Percentiles rank a stretch among this genome's conserved stretches.
These are phyloP conservation scores for Aspergillus unguis DNA, from an alignment of 2,329 filamentous ascomycete genomes.

Conservation along the genomic window DNA sequence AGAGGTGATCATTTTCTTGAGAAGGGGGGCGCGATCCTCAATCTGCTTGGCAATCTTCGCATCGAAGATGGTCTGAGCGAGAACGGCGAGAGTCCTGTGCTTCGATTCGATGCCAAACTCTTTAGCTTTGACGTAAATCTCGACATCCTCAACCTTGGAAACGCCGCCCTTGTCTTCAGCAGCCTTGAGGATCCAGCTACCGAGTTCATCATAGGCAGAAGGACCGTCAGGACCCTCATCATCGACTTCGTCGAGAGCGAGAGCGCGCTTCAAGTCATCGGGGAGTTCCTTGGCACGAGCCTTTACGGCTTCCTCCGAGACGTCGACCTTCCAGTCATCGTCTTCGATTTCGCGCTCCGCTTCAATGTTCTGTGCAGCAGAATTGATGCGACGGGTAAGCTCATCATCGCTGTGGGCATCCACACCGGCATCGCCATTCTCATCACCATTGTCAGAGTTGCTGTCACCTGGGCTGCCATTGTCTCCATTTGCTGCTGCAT, in stretches of 20 bases:
- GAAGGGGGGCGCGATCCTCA: conserved; percentile 73
- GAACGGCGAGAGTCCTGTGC: conserved; percentile 86
- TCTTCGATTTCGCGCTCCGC: conserved; percentile 69
- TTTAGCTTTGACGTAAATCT: conserved; percentile 95
- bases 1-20: conserved; percentile 88
- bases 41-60: conserved; percentile 88
- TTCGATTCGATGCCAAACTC: conserved; percentile 92
- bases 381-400: conserved; percentile 71
- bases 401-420: conserved; percentile 87
- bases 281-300: conserved; percentile 90
- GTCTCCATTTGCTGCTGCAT: conserved; percentile 54
- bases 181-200: conserved; percentile 82
- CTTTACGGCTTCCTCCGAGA: conserved; percentile 91
- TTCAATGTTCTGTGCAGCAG: conserved; percentile 69
- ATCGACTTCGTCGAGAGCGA: conserved; percentile 76
- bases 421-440: conserved; percentile 62
- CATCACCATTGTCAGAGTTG: conserved; percentile 60
- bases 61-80: conserved; percentile 91
- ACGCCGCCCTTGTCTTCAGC: conserved; percentile 68
- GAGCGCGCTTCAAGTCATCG: conserved; percentile 88
- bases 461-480: conserved; percentile 64
- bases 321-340: conserved; percentile 93
- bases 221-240: conserved; percentile 76
- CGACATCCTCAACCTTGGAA: conserved; percentile 77
- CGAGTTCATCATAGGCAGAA: conserved; percentile 83